These are phyloP conservation scores for Didymella segeticola DNA, from an alignment of 2,329 filamentous ascomycete species.

Conservation along the genomic window DNA sequence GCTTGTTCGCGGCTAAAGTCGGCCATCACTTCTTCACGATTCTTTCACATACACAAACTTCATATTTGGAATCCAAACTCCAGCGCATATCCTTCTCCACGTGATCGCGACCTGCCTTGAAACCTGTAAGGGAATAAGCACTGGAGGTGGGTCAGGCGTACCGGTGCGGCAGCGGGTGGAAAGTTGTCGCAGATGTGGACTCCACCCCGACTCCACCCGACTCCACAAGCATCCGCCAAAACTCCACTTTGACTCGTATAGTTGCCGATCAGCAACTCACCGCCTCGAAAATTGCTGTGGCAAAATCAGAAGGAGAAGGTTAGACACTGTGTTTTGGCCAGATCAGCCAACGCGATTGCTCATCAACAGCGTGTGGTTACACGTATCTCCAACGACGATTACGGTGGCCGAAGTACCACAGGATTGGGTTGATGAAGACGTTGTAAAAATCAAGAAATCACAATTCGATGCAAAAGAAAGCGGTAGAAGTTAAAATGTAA, in stretches of 20 bases:
- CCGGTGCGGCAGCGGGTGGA: constrained; percentile 19
- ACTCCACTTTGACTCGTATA: constrained; percentile 8
- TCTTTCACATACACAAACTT: constrained; percentile 1
- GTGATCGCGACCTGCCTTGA: background rate
- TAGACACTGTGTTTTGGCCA: background rate
- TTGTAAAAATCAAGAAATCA: background rate
- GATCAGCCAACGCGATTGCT: background rate
- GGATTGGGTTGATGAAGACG: background rate
- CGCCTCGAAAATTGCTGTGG: constrained; percentile 16
- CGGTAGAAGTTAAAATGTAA: background rate
- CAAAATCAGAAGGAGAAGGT: constrained; percentile 13
- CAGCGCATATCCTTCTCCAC: background rate
- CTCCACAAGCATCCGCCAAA: constrained; percentile 7
- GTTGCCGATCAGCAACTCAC: constrained; percentile 12
- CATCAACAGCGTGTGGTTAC: background rate
- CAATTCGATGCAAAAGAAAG: background rate
- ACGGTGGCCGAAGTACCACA: background rate
- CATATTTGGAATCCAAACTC: background rate
- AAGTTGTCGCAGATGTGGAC: constrained; percentile 14
- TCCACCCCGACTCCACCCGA: constrained; percentile 11
- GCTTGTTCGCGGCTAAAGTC: constrained; percentile 9
- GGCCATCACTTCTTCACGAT: background rate
- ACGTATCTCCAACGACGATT: too few species aligned
- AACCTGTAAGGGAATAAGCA: constrained; percentile 6
- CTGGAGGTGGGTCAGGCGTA: constrained; percentile 7